A percentile compares a stretch with the other conserved stretches of the same genome.
Evolutionary conservation across 768 basidiomycete species (phyloP).

Genomic region (Xerocomellus intermedius): DNA sequence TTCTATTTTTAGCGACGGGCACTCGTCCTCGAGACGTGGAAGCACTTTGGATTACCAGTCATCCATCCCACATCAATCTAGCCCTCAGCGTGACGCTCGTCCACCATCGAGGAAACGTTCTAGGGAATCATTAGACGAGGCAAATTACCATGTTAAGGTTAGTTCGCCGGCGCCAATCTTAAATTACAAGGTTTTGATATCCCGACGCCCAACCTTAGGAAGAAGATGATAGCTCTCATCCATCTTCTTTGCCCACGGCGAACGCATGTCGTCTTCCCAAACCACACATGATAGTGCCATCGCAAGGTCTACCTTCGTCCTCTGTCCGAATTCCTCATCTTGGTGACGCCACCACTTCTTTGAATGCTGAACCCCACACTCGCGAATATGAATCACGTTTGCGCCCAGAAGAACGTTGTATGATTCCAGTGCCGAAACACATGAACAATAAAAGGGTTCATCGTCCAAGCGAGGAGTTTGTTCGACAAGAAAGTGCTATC

Average conservation of each 20-base stretch:
- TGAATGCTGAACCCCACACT: slow-evolving; percentile 16
- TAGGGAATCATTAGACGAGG: slow-evolving; percentile 29
- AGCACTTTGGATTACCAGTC: slow-evolving; percentile 17
- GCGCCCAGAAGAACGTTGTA: slow-evolving; percentile 27
- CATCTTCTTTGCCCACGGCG: slow-evolving; percentile 17
- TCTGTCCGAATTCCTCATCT: slow-evolving; percentile 17
- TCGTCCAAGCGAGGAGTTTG: slow-evolving; percentile 27
- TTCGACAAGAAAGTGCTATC: slow-evolving; percentile 29
- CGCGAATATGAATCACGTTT: slow-evolving; percentile 19
- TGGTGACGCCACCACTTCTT: slow-evolving; percentile 3
- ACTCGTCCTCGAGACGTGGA: slow-evolving; percentile 18
- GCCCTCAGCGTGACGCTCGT: slow-evolving; percentile 16
- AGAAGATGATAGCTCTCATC: slow-evolving; percentile 22
- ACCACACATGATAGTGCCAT: slow-evolving; percentile 24
- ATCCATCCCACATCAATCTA: slow-evolving; percentile 15
- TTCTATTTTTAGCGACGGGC: slow-evolving; percentile 27
- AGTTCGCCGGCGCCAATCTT: slow-evolving; percentile 29
- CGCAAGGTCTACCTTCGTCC: slow-evolving; percentile 18
- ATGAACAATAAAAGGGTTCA: slow-evolving; percentile 29
- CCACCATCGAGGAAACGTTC: slow-evolving; percentile 34
- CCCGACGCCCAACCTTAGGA: slow-evolving; percentile 27
- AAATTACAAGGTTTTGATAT: slow-evolving; percentile 25
- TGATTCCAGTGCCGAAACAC: slow-evolving; percentile 20
- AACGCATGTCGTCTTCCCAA: slow-evolving; percentile 23
- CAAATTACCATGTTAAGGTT: slow-evolving; percentile 32